A percentile compares a stretch with the other conserved stretches of the same genome.
These are phyloP conservation scores for Hymenotorrendiella dingleyae DNA, from an alignment of 2,329 filamentous ascomycete species.

Conservation along the genomic window DNA sequence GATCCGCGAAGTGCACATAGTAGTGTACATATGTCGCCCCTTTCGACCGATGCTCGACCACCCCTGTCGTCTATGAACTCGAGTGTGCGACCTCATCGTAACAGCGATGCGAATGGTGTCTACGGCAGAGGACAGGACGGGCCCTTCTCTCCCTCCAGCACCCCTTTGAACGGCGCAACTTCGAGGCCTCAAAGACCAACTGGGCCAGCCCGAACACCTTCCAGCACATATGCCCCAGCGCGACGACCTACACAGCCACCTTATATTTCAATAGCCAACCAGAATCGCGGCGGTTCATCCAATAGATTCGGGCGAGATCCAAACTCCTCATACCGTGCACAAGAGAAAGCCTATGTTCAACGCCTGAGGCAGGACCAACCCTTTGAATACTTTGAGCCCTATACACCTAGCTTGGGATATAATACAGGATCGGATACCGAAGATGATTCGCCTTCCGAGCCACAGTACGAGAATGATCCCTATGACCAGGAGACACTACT, in stretches of 20 bases:
- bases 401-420: conserved; percentile 62
- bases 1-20: conserved; percentile 15
- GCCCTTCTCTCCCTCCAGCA: conserved; percentile 17
- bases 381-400: conserved; percentile 48
- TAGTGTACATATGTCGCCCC: conserved; percentile 16
- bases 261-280: conserved; percentile 35
- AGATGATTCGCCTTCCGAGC: conserved; percentile 83
- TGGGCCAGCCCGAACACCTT: conserved; percentile 66
- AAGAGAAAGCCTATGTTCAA: conserved; percentile 93
- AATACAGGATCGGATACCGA: conserved; percentile 75
- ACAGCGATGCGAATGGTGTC: conserved; percentile 28
- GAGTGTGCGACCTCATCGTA: conserved; percentile 35
- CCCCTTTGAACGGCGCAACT: conserved; percentile 39
- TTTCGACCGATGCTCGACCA: conserved; percentile 22
- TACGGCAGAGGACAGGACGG: conserved; percentile 20
- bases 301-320: conserved; percentile 56
- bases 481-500: conserved; percentile 91
- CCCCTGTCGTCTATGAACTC: conserved; percentile 25
- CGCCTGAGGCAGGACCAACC: conserved; percentile 75
- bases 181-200: conserved; percentile 60
- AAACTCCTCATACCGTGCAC: conserved; percentile 69
- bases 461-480: conserved; percentile 67
- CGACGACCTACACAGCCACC: conserved; percentile 46
- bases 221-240: conserved; percentile 69
- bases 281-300: conserved; percentile 50